Evolutionary conservation across 768 basidiomycete species (phyloP).

Genomic region (Agrocybe pediades): DNA sequence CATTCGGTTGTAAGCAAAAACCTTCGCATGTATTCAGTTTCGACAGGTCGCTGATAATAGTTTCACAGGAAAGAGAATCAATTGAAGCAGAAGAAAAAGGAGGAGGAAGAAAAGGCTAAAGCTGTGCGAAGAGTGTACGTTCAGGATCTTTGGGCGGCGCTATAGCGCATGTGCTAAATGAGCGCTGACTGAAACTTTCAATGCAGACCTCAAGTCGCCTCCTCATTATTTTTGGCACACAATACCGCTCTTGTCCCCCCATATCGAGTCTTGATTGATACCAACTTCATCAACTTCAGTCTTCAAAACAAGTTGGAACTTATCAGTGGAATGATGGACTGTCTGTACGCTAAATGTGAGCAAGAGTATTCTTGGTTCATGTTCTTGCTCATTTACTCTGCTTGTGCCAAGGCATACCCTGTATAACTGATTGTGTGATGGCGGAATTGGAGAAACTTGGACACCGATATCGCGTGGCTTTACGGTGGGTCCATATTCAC

Average conservation of each 20-base stretch:
- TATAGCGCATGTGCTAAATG: background rate
- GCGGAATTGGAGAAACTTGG: conserved; percentile 98
- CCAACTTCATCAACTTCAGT: conserved; percentile 99
- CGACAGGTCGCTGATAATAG: conserved; percentile 7
- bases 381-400: conserved; percentile 1
- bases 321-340: conserved; percentile 99
- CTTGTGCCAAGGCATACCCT: conserved; percentile 79
- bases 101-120: conserved; percentile 78
- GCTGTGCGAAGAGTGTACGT: conserved; percentile 79
- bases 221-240: conserved; percentile 92
- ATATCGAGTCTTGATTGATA: conserved; percentile 96
- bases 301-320: conserved; percentile 98
- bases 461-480: conserved; percentile 90
- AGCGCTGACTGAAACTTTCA: conserved; percentile 3
- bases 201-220: conserved; percentile 78
- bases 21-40: background rate
- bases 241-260: conserved; percentile 96
- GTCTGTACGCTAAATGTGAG: conserved; percentile 94
- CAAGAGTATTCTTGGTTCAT: background rate
- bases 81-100: conserved; percentile 84
- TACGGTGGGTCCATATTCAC: conserved; percentile 61
- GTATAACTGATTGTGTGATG: conserved; percentile 99
- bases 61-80: conserved; percentile 86
- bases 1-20: conserved; percentile 75
- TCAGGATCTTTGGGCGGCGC: background rate